These are phyloP conservation scores for Chimonanthus salicifolius DNA, from an alignment of 164 flowering plant genomes.

Conservation along the genomic window DNA sequence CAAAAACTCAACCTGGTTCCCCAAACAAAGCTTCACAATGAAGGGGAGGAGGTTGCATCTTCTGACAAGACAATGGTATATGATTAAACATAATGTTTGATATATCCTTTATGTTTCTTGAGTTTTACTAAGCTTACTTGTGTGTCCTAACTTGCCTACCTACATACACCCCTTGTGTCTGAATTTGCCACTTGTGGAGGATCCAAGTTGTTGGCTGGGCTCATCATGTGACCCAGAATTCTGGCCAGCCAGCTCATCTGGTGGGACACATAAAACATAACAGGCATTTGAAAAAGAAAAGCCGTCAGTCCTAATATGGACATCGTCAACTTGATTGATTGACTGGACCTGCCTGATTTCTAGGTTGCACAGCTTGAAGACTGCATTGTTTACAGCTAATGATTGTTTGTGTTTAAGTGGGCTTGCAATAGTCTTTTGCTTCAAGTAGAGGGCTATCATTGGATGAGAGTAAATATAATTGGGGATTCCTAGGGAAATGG, in stretches of 20 bases:
- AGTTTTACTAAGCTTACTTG: not conserved
- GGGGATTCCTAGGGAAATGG: no score
- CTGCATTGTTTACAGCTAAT: not conserved
- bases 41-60: conserved; percentile 14
- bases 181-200: not conserved
- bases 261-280: not conserved
- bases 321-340: not conserved
- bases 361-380: not conserved
- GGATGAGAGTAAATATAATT: no score
- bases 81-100: not conserved
- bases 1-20: conserved; percentile 27
- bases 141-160: not conserved
- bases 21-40: conserved; percentile 20
- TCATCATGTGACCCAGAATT: not conserved
- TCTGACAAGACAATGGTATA: conserved; percentile 39
- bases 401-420: not conserved
- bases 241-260: not conserved
- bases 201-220: not conserved
- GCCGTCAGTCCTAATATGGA: not conserved
- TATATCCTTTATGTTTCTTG: not conserved
- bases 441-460: no score
- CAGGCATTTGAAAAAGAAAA: not conserved
- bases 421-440: no score
- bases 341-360: not conserved
- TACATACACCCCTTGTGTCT: not conserved